Evolutionary conservation across 2,329 filamentous ascomycete species (phyloP), one percentile per base, ranked within the genome.

Genomic region (Ophiostoma pallidulum): DNA sequence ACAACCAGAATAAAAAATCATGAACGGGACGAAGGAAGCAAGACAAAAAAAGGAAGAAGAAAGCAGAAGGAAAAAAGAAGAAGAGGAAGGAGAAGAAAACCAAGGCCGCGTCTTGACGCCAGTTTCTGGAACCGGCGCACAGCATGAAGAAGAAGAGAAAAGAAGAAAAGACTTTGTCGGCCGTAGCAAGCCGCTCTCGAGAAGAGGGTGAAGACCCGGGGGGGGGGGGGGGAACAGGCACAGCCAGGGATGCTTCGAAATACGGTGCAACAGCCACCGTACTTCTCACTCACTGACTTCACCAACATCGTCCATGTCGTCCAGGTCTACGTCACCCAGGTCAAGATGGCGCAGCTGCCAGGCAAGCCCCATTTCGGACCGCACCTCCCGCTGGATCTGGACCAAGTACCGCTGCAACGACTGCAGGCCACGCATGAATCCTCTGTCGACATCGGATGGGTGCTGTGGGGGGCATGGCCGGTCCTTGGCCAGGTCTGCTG

Each of bases 361-460:
- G 1, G 54, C 53, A 12, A 79, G 57, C 4, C 71, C 74, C 50
- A 80, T 61, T 53, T 77, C 72, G 9, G 63, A 60, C 43, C 75
- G 66, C 28, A 91, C 75, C 53, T 97, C 90, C 57, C 78, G 78
- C 69, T 92, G 83, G 45, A 98, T 96, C 48, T 81, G 78, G 57
- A 90, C 74, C 59, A 98, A 94, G 63, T 96, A 97, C 60, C 80
- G 77, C 48, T 80, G 77, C 55, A 98, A 68, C 3, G 82, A 87
- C 44, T 82, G 74, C 50, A 98, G 66, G 0, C 92, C 92, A 48
- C 90, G 82, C 35, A 98, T 70, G 59, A 97, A 98, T 0, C 92
- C 92, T 24, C 82, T 77, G 57, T 98, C 92, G 7, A 94, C 82
- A 51, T 87, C 82, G 31, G 83, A 69, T 0, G 87, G 86, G 60